phyloP scores from a whole-genome alignment of 2,329 filamentous ascomycete species.

The Diaporthe destruens region DNA sequence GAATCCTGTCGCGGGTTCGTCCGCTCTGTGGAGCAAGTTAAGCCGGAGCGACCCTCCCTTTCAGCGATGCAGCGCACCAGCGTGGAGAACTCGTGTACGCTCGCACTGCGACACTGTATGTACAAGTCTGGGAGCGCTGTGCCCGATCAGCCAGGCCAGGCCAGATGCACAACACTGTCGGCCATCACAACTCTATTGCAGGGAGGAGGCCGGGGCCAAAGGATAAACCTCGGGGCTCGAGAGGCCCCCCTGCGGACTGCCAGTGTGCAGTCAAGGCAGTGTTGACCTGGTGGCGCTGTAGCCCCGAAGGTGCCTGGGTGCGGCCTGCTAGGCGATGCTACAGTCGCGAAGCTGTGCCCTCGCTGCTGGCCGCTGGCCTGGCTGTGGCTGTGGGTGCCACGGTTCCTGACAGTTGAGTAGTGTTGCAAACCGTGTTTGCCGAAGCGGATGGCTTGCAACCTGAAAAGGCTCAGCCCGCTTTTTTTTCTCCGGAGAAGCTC shows the following conservation, averaged over 20 bases:
- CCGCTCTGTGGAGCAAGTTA: slow-evolving; percentile 37
- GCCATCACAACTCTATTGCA: slow-evolving; percentile 27
- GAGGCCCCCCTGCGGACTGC: background rate
- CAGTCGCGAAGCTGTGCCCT: background rate
- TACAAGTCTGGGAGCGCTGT: slow-evolving; percentile 4
- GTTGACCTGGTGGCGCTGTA: background rate
- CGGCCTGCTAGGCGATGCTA: slow-evolving; percentile 8
- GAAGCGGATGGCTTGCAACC: slow-evolving; percentile 43
- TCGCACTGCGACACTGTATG: slow-evolving; percentile 25
- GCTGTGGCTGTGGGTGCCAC: slow-evolving; percentile 17
- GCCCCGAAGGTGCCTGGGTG: slow-evolving; percentile 1
- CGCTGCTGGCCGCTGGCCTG: too few species aligned
- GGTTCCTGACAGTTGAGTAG: slow-evolving; percentile 32
- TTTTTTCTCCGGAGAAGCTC: slow-evolving; percentile 32
- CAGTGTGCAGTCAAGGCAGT: background rate
- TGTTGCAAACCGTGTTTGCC: slow-evolving; percentile 46
- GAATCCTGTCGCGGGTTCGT: slow-evolving; percentile 36
- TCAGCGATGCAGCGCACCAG: slow-evolving; percentile 17
- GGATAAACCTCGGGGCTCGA: slow-evolving; percentile 29
- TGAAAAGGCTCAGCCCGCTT: slow-evolving; percentile 35
- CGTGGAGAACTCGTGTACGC: slow-evolving; percentile 18
- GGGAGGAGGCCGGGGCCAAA: slow-evolving; percentile 25
- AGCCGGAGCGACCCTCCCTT: slow-evolving; percentile 21
- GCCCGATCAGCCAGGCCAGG: slow-evolving; percentile 17
- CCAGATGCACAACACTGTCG: slow-evolving; percentile 39